Evolutionary conservation across 768 basidiomycete genomes (phyloP).

Genomic region (Rhodotorula toruloides): DNA sequence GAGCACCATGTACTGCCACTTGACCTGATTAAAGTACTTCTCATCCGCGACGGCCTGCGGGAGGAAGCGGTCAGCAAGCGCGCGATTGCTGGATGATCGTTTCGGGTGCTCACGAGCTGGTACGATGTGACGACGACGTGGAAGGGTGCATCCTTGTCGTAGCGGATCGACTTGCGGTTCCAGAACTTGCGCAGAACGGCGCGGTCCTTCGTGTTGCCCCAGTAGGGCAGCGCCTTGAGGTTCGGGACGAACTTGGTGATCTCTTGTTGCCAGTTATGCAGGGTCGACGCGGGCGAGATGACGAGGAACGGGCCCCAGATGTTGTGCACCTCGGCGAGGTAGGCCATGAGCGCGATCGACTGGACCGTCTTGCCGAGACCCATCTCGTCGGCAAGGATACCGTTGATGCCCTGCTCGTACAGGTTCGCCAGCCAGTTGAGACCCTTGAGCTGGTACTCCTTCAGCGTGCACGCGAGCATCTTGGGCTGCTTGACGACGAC

Average conservation of each 20-base stretch:
- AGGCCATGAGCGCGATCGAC: slow-evolving; percentile 90
- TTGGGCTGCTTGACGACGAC: slow-evolving; percentile 83
- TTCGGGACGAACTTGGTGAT: slow-evolving; percentile 88
- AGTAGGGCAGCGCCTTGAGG: slow-evolving; percentile 92
- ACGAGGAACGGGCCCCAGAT: slow-evolving; percentile 99
- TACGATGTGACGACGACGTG: slow-evolving; percentile 96
- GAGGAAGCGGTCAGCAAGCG: not conserved
- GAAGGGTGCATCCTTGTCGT: slow-evolving; percentile 90
- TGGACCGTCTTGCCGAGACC: slow-evolving; percentile 67
- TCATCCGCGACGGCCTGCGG: slow-evolving; percentile 85
- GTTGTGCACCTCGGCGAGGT: slow-evolving; percentile 92
- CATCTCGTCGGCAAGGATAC: slow-evolving; percentile 99
- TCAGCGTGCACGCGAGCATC: slow-evolving; percentile 93
- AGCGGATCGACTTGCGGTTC: slow-evolving; percentile 95
- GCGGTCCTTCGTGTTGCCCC: slow-evolving; percentile 96
- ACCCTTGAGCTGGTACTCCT: slow-evolving; percentile 97
- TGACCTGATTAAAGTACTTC: slow-evolving; percentile 93
- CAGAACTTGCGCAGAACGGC: slow-evolving; percentile 92
- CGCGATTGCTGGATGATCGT: not conserved
- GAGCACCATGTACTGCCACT: slow-evolving; percentile 99
- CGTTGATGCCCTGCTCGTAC: slow-evolving; percentile 99
- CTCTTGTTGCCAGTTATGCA: slow-evolving; percentile 99
- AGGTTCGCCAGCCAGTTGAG: slow-evolving; percentile 95
- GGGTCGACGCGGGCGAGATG: slow-evolving; percentile 90
- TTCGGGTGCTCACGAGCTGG: slow-evolving; percentile 65